Conservation (phyloP, 768 basidiomycete genomes). For the Tulasnella sp. region DNA sequence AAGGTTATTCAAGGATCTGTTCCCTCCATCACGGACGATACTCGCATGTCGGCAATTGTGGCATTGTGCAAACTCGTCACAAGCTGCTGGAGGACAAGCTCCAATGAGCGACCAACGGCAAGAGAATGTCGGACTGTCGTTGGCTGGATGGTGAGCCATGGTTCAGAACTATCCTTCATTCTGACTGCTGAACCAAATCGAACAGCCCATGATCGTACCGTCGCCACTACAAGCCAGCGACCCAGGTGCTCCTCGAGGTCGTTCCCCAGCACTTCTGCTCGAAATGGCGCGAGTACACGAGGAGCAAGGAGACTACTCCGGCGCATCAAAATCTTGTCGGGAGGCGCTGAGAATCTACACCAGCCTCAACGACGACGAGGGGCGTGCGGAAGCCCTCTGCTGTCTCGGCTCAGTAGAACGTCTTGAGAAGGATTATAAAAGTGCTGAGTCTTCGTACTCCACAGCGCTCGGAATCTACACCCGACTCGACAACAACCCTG, state of each 20-base stretch:
- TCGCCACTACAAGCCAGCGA: background rate
- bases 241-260: background rate
- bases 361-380: background rate
- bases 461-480: background rate
- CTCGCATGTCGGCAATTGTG: background rate
- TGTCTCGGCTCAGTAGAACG: background rate
- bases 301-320: background rate
- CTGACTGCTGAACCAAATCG: background rate
- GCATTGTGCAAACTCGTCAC: background rate
- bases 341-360: background rate
- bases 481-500: background rate
- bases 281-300: background rate
- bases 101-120: background rate
- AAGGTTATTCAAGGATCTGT: background rate
- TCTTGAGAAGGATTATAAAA: background rate
- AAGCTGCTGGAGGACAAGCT: background rate
- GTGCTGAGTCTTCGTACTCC: background rate
- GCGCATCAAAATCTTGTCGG: background rate
- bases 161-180: too few species aligned
- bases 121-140: background rate
- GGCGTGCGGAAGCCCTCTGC: background rate
- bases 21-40: background rate
- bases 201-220: conserved; percentile 1
- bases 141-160: background rate
- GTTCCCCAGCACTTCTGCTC: background rate